phyloP scores from a whole-genome alignment of 768 basidiomycete species.

The Leccinum incarnatum region DNA sequence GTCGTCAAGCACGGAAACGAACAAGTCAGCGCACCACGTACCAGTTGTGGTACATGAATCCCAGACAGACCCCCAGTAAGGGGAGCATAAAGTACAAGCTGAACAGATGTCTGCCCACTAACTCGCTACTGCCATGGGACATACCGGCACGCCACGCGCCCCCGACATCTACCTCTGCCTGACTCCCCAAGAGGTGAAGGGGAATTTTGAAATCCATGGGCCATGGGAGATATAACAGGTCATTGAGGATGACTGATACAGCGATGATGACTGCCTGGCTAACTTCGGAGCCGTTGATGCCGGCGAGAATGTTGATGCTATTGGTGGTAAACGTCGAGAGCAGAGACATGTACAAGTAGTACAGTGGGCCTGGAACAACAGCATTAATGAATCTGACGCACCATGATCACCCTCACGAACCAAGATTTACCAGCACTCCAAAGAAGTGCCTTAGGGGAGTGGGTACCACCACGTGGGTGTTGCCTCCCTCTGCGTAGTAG shows the following conservation, averaged over 20 bases:
- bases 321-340: slow-evolving; percentile 97
- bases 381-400: slow-evolving; percentile 5
- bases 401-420: slow-evolving; percentile 47
- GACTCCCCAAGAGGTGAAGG: slow-evolving; percentile 63
- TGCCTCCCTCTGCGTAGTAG: slow-evolving; percentile 92
- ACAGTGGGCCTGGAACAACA: slow-evolving; percentile 69
- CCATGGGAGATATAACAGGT: slow-evolving; percentile 92
- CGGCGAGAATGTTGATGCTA: slow-evolving; percentile 97
- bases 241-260: slow-evolving; percentile 86
- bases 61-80: slow-evolving; percentile 83
- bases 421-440: slow-evolving; percentile 82
- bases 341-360: slow-evolving; percentile 95
- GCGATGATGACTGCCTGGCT: slow-evolving; percentile 92
- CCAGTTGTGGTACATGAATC: slow-evolving; percentile 97
- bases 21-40: slow-evolving; percentile 35
- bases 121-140: slow-evolving; percentile 79
- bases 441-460: slow-evolving; percentile 72
- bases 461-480: slow-evolving; percentile 92
- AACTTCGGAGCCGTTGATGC: slow-evolving; percentile 95
- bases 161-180: slow-evolving; percentile 67
- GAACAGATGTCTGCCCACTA: slow-evolving; percentile 92
- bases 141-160: slow-evolving; percentile 83
- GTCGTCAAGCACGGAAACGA: background rate
- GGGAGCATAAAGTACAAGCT: slow-evolving; percentile 98
- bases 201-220: slow-evolving; percentile 71